Conservation (phyloP, 345 rosid genomes). For the Citrus unshiu region DNA sequence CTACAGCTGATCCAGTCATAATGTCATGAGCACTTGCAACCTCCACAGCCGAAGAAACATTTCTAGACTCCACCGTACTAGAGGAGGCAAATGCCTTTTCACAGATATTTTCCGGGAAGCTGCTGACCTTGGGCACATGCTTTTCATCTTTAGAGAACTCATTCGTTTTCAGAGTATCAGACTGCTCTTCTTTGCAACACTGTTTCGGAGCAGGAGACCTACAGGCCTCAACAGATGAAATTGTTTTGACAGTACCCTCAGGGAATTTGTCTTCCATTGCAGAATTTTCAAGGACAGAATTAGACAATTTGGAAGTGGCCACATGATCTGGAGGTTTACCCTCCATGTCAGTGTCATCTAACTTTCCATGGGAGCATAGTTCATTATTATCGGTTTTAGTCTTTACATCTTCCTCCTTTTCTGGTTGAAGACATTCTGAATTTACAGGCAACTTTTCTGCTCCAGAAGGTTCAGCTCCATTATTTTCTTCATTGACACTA, state of each 20-base stretch:
- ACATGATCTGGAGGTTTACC: slow-evolving; percentile 33
- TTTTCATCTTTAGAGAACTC: slow-evolving; percentile 29
- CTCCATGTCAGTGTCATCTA: slow-evolving; percentile 26
- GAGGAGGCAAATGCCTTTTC: slow-evolving; percentile 38
- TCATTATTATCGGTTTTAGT: slow-evolving; percentile 29
- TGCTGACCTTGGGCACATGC: slow-evolving; percentile 22
- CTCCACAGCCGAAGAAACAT: slow-evolving; percentile 34
- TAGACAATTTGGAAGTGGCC: slow-evolving; percentile 29
- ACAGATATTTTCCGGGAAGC: slow-evolving; percentile 21
- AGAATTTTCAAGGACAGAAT: slow-evolving; percentile 37
- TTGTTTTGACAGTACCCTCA: slow-evolving; percentile 19
- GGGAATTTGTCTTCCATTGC: slow-evolving; percentile 34
- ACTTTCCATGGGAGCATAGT: slow-evolving; percentile 13
- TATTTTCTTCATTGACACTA: slow-evolving; percentile 33
- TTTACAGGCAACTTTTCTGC: slow-evolving; percentile 29
- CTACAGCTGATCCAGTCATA: slow-evolving; percentile 21
- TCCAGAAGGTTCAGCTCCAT: slow-evolving; percentile 29
- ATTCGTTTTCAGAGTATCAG: slow-evolving; percentile 29
- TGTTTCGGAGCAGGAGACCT: slow-evolving; percentile 28
- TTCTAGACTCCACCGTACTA: slow-evolving; percentile 36
- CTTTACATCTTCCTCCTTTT: slow-evolving; percentile 32
- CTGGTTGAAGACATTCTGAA: slow-evolving; percentile 35
- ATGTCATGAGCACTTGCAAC: slow-evolving; percentile 27
- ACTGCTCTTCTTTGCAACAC: slow-evolving; percentile 34
- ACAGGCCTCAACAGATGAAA: slow-evolving; percentile 27